Base-by-base conservation (phyloP, 768 basidiomycete species). In the Trametes cingulata region DNA sequence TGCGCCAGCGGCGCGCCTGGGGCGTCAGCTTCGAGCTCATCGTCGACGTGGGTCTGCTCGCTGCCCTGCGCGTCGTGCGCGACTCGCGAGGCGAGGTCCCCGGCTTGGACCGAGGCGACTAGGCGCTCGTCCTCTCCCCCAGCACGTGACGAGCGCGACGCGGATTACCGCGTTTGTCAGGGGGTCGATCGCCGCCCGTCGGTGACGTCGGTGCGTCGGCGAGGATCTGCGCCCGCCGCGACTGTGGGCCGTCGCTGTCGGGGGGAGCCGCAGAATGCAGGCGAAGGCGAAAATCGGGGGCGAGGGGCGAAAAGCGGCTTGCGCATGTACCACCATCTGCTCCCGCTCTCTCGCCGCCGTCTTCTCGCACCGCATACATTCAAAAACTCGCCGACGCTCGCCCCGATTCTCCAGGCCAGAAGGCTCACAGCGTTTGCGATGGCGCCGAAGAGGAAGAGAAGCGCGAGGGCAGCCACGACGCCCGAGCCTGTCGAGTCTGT, bases 1-100 rank as follows among this genome's bases (percentile, higher is more conserved):
- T 82, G 20, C 78, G 78, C 52, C 80, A 70, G 60, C 76, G 73
- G 43, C 73, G 76, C 41, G 78, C 79, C 65, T 82, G 76, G 8
- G 77, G 77, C 22, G 80, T 75, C 13, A 82, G 68, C 60, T 72
- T 76, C 56, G 67, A 65, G 43, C 60, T 61, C 68, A 69, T 68
- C 50, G 49, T 66, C 14, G 56, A 29, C 36, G 14, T 29, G n/a
- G n/a, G n/a, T n/a, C 52, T 54, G 40, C 52, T 56, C 42, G 43
- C 29, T 24, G 51, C 29, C 41, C 27, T 15, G 15, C n/a, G n/a
- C n/a, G n/a, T n/a, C 43, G 19, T 33, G 29, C 10, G 29, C 59
- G 35, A 35, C 39, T 27, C 37, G 45, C 52, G 41, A 50, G 52
- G 40, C 33, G 41, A 29, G 6, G n/a, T 17, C 27, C 22, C 47